Base-by-base conservation (phyloP, 2,329 filamentous ascomycete genomes). In the Aspergillus costaricaensis region DNA sequence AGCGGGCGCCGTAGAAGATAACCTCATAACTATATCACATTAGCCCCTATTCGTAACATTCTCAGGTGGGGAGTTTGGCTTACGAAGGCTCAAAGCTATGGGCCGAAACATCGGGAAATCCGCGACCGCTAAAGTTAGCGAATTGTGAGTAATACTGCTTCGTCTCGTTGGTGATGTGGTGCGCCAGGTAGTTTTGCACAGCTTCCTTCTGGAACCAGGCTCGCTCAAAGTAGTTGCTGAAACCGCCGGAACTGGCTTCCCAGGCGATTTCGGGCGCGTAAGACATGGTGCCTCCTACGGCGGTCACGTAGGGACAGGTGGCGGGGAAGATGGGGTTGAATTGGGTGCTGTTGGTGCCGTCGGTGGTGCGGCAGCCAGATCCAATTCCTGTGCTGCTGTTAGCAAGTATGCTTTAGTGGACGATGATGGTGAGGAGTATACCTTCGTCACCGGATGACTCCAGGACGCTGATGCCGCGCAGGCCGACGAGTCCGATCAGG, bases 281-380 rank as follows among this genome's bases (percentile, higher is more conserved):
- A 63, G 79, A 74, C 64, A 76, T 74, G 1, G 86, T 87, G 1
- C 84, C 88, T 9, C 89, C 88, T 1, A 91, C 84, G 2, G 82
- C 77, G 0, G 88, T 91, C 6, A 91, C 83, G 72, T 85, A 91
- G 0, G 88, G 88, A 67, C 89, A 91, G 0, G 83, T 83, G 0
- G 83, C 83, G 0, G 89, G 89, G 74, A 91, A 91, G 6, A 81
- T 83, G 1, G 87, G 82, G 27, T 86, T 77, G 68, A 88, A 86
- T 21, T 82, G 79, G 7, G 82, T 82, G 1, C 78, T 81, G 60
- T 84, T 80, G 44, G 75, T 79, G 25, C 86, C 86, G 39, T 55
- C 52, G 43, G 38, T 39, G 5, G 52, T 25, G 4, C 52, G 36
- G 25, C 87, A 90, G 8, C 78, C 78, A 23, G 79, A 77, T 41